These are phyloP conservation scores for Stellera chamaejasme DNA, from an alignment of 345 rosid genomes.

Conservation along the genomic window DNA sequence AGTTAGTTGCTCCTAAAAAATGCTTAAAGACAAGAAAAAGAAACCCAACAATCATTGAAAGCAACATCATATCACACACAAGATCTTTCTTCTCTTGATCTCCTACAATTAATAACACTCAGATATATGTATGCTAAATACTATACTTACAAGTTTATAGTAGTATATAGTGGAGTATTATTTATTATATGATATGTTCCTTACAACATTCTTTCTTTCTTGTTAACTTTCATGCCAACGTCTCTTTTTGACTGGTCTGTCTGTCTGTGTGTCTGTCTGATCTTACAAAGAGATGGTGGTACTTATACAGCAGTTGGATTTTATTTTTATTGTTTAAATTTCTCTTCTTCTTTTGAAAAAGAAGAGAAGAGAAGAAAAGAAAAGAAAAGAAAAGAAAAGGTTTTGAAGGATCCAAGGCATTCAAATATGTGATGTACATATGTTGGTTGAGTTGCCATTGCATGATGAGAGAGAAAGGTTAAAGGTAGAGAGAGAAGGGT, in stretches of 20 bases:
- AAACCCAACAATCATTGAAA: conserved; percentile 22
- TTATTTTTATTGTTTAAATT: too few species aligned
- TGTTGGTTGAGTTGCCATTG: conserved; percentile 1
- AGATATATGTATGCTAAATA: too few species aligned
- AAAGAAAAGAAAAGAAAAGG: conserved; percentile 7
- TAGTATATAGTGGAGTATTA: too few species aligned
- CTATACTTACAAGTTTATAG: too few species aligned
- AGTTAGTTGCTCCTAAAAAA: conserved; percentile 4
- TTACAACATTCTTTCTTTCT: neutral
- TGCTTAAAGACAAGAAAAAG: conserved; percentile 9
- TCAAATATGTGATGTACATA: too few species aligned
- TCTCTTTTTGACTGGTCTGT: conserved; percentile 45
- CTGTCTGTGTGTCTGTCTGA: too few species aligned
- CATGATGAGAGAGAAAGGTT: conserved; percentile 7
- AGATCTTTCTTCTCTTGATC: conserved; percentile 7
- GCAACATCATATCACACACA: conserved; percentile 19
- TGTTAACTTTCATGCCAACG: conserved; percentile 20
- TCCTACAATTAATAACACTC: neutral
- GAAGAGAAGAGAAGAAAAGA: conserved; percentile 3
- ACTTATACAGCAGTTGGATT: neutral
- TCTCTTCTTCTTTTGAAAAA: neutral
- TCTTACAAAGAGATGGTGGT: neutral
- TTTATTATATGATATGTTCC: too few species aligned
- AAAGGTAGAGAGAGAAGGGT: conserved; percentile 1
- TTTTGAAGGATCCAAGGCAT: conserved; percentile 36